Percentiles rank a stretch among this genome's conserved stretches.
Evolutionary conservation across 164 flowering plant genomes (phyloP).

Genomic region (Magnolia kwangsiensis): DNA sequence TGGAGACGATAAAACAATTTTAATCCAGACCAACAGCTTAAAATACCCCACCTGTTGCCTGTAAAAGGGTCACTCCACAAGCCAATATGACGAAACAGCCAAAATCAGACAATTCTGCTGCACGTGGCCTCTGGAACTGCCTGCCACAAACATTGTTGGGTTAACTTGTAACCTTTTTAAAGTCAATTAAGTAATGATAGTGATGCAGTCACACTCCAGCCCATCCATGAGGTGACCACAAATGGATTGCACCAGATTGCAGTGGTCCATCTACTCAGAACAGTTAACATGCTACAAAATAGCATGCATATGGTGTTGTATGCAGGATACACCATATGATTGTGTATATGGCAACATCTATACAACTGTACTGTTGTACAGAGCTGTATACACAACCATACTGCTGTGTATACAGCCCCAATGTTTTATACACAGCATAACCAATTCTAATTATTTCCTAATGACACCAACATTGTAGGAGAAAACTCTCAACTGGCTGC

Average conservation of each 20-base stretch:
- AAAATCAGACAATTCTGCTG: conserved; percentile 83
- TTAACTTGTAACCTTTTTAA: conserved; percentile 27
- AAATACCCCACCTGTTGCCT: conserved; percentile 57
- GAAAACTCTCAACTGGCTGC: no score
- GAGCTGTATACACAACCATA: no score
- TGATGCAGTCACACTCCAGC: not conserved
- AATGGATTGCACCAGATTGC: not conserved
- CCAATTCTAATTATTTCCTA: no score
- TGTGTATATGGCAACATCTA: not conserved
- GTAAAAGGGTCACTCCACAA: conserved; percentile 66
- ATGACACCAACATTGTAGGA: no score
- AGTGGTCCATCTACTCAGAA: not conserved
- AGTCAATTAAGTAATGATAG: not conserved
- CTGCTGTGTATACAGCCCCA: no score
- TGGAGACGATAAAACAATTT: not conserved
- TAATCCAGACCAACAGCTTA: not conserved
- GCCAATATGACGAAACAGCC: conserved; percentile 73
- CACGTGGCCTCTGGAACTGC: conserved; percentile 81
- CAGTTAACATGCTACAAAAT: not conserved
- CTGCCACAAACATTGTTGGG: conserved; percentile 64
- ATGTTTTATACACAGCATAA: no score
- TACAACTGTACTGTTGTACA: not conserved
- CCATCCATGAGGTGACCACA: not conserved
- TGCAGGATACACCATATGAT: not conserved
- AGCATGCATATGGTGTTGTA: not conserved